Evolutionary conservation across 768 basidiomycete species (phyloP).

Genomic region (Lactifluus volemus): DNA sequence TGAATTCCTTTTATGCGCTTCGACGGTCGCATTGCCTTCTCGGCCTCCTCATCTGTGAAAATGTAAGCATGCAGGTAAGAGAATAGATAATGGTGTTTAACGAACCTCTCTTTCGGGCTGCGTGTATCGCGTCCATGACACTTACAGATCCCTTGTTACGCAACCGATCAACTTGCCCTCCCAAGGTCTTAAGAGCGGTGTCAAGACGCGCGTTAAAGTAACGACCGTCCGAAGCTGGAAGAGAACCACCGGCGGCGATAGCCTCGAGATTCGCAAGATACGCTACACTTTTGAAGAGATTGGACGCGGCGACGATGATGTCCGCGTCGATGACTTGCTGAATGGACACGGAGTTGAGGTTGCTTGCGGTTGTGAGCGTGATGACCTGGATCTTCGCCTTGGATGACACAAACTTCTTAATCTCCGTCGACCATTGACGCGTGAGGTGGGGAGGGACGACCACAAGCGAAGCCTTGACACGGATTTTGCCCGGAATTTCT

Average conservation of each 20-base stretch:
- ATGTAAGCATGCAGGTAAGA: slow-evolving; percentile 16
- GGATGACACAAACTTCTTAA: slow-evolving; percentile 63
- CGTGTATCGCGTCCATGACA: slow-evolving; percentile 57
- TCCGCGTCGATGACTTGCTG: slow-evolving; percentile 74
- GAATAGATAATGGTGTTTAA: background rate
- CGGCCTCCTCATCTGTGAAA: slow-evolving; percentile 42
- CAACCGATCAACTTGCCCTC: slow-evolving; percentile 59
- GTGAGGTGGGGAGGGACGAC: slow-evolving; percentile 88
- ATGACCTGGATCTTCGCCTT: slow-evolving; percentile 49
- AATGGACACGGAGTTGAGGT: slow-evolving; percentile 65
- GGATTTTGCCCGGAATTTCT: slow-evolving; percentile 51
- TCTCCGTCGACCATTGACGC: slow-evolving; percentile 84
- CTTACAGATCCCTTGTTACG: slow-evolving; percentile 52
- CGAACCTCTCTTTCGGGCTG: slow-evolving; percentile 53
- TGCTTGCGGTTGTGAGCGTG: slow-evolving; percentile 56
- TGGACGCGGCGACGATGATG: slow-evolving; percentile 78
- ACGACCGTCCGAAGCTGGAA: slow-evolving; percentile 68
- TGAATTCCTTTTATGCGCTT: slow-evolving; percentile 65
- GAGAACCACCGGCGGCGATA: slow-evolving; percentile 55
- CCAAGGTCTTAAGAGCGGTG: slow-evolving; percentile 46
- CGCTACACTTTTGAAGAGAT: slow-evolving; percentile 69
- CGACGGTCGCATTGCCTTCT: slow-evolving; percentile 35
- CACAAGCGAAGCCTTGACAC: slow-evolving; percentile 72
- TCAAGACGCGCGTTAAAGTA: slow-evolving; percentile 85
- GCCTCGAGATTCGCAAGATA: slow-evolving; percentile 72